Conservation (phyloP, 495 filamentous ascomycete species). For the Xanthoparmelia taractica region DNA sequence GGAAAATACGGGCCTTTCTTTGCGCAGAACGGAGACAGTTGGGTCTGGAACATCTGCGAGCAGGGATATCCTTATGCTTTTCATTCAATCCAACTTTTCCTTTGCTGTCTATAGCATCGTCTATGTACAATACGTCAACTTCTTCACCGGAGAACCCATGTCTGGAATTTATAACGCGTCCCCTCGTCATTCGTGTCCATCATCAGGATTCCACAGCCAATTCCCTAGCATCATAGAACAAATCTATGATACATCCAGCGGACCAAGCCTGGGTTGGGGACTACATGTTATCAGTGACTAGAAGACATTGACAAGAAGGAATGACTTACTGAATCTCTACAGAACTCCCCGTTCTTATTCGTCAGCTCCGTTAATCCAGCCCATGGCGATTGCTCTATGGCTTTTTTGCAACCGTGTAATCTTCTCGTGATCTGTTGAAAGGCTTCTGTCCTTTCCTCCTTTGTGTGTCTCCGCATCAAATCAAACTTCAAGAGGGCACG, state of each 20-base stretch:
- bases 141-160: background rate
- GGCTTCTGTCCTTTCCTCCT: constrained; percentile 63
- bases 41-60: too few relatives aligned
- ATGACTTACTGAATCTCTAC: constrained; percentile 67
- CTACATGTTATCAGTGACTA: constrained; percentile 35
- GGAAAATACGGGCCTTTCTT: too few relatives aligned
- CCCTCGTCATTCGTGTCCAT: background rate
- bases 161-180: background rate
- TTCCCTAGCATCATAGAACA: constrained; percentile 80
- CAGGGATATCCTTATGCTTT: background rate
- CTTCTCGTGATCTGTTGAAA: constrained; percentile 90
- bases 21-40: too few relatives aligned
- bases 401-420: constrained; percentile 71
- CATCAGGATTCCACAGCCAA: constrained; percentile 27
- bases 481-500: constrained; percentile 88
- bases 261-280: constrained; percentile 96
- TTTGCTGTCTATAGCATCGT: background rate
- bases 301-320: constrained; percentile 6
- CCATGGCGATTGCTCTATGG: constrained; percentile 71
- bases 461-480: constrained; percentile 57
- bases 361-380: constrained; percentile 91
- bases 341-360: constrained; percentile 75
- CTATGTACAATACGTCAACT: constrained; percentile 7
- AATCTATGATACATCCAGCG: constrained; percentile 82
- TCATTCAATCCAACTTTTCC: background rate